A percentile compares a stretch with the other conserved stretches of the same genome.
These are phyloP conservation scores for Pisolithus tinctorius DNA, from an alignment of 768 basidiomycete species.

Conservation along the genomic window DNA sequence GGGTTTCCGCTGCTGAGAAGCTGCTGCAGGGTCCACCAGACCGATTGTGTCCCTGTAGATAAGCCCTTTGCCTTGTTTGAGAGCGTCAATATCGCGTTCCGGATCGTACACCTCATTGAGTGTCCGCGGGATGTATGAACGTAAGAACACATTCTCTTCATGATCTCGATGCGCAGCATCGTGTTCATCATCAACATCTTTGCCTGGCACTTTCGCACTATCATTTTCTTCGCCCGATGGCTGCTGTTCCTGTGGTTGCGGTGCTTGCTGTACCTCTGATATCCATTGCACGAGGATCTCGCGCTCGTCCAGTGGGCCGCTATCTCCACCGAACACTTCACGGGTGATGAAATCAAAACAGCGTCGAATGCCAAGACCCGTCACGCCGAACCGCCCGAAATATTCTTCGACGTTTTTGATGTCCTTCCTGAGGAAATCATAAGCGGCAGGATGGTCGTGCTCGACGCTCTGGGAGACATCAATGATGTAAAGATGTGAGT, in stretches of 20 bases:
- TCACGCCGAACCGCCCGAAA: slow-evolving; percentile 71
- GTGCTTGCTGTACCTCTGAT: slow-evolving; percentile 27
- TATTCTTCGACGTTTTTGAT: slow-evolving; percentile 92
- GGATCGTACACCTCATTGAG: slow-evolving; percentile 93
- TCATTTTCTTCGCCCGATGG: slow-evolving; percentile 5
- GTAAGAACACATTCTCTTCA: slow-evolving; percentile 86
- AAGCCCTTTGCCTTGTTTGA: slow-evolving; percentile 60
- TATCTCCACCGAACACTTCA: slow-evolving; percentile 33
- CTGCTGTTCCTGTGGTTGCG: slow-evolving; percentile 9
- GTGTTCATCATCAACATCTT: too few relatives aligned
- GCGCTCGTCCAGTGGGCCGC: slow-evolving; percentile 19
- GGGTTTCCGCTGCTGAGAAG: neutral
- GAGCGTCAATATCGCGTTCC: slow-evolving; percentile 80
- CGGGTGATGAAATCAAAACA: slow-evolving; percentile 87
- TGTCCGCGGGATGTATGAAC: slow-evolving; percentile 88
- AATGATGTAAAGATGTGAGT: slow-evolving; percentile 81
- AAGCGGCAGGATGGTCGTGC: slow-evolving; percentile 94
- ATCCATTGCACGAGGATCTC: slow-evolving; percentile 42
- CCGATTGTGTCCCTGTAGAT: slow-evolving; percentile 90
- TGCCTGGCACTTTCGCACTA: slow-evolving; percentile 9
- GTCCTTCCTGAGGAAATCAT: slow-evolving; percentile 92
- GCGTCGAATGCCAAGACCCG: slow-evolving; percentile 68
- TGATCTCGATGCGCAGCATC: slow-evolving; percentile 68
- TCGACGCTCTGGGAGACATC: slow-evolving; percentile 99
- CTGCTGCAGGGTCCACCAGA: slow-evolving; percentile 43